Conservation (phyloP, 2,329 filamentous ascomycete species). For the Trichophyton simii region DNA sequence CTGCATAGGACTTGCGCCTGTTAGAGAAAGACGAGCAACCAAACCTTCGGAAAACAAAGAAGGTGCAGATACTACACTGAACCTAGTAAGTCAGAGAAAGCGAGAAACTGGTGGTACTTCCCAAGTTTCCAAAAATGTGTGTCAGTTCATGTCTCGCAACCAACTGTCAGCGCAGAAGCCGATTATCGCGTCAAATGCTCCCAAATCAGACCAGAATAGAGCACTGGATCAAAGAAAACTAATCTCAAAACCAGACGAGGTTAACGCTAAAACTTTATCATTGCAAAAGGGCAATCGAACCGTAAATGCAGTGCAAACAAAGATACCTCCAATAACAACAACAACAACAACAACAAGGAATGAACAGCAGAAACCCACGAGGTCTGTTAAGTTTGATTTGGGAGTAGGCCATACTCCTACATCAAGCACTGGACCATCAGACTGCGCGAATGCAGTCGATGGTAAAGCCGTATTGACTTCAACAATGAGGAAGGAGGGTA, state of each 20-base stretch:
- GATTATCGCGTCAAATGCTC: neutral
- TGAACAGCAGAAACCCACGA: neutral
- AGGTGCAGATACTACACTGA: neutral
- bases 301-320: neutral
- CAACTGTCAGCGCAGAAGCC: neutral
- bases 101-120: neutral
- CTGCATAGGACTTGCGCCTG: slow-evolving; percentile 4
- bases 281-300: neutral
- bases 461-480: neutral
- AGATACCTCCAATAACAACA: neutral
- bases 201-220: neutral
- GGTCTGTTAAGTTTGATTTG: neutral
- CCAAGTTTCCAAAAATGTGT: slow-evolving; percentile 13
- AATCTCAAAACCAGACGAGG: neutral
- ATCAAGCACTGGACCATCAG: neutral
- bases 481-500: too few species aligned
- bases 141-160: slow-evolving; percentile 12
- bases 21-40: too few species aligned
- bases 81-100: neutral
- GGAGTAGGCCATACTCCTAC: neutral
- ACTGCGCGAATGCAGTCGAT: neutral
- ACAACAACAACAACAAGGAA: too few species aligned
- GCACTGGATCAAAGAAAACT: neutral
- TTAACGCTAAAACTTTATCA: neutral
- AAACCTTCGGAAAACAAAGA: neutral